These are phyloP conservation scores for Microthyrium microscopicum DNA, from an alignment of 2,329 filamentous ascomycete genomes.

Conservation along the genomic window DNA sequence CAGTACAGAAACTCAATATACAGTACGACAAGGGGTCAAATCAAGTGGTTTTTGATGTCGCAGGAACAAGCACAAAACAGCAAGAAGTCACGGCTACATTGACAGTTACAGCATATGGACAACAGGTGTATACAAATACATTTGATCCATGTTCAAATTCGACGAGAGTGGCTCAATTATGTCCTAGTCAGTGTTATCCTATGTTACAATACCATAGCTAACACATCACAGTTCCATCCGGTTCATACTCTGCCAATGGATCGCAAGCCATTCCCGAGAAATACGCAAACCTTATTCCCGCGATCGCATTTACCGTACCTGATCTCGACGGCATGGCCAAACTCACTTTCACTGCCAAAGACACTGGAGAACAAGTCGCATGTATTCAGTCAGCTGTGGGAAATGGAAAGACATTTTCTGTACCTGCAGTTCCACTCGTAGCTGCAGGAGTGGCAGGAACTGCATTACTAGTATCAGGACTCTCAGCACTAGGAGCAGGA, in stretches of 20 bases:
- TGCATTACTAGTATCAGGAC: slow-evolving; percentile 56
- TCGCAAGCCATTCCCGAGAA: slow-evolving; percentile 52
- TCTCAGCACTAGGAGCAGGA: slow-evolving; percentile 46
- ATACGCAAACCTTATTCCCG: slow-evolving; percentile 61
- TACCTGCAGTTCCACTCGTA: slow-evolving; percentile 65
- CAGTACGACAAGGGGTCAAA: slow-evolving; percentile 61
- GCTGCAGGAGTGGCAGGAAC: slow-evolving; percentile 75
- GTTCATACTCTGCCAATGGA: slow-evolving; percentile 57
- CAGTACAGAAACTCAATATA: slow-evolving; percentile 59
- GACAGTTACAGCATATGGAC: slow-evolving; percentile 70
- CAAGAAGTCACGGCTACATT: slow-evolving; percentile 71
- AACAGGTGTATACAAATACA: slow-evolving; percentile 55
- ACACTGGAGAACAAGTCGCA: slow-evolving; percentile 43
- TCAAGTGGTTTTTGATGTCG: slow-evolving; percentile 64
- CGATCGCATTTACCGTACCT: slow-evolving; percentile 78
- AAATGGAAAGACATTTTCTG: slow-evolving; percentile 70
- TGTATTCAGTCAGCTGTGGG: slow-evolving; percentile 69
- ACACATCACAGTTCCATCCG: slow-evolving; percentile 45
- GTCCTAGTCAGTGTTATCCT: slow-evolving; percentile 47
- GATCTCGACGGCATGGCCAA: slow-evolving; percentile 79
- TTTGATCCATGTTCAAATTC: slow-evolving; percentile 67
- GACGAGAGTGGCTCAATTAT: slow-evolving; percentile 57
- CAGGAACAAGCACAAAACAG: slow-evolving; percentile 52
- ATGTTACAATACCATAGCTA: background rate
- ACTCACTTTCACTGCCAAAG: slow-evolving; percentile 50